Evolutionary conservation across 805 yeast genomes (phyloP).

Genomic region (Candida insectorum): DNA sequence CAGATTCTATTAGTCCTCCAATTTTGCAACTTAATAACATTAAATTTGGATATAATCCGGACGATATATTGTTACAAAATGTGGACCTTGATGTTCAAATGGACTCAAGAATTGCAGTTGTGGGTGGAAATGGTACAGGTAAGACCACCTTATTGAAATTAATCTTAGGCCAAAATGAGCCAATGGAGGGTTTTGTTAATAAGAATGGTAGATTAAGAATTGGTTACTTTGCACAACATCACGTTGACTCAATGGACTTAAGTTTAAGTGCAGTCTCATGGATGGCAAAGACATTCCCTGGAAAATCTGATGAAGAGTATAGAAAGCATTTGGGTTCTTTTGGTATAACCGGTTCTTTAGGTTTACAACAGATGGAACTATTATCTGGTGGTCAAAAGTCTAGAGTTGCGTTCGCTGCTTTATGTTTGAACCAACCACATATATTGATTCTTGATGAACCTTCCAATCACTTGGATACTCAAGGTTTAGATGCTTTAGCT

Average conservation of each 20-base stretch:
- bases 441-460: conserved; percentile 94
- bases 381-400: conserved; percentile 98
- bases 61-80: conserved; percentile 60
- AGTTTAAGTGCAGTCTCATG: conserved; percentile 83
- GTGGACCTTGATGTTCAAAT: conserved; percentile 89
- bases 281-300: conserved; percentile 88
- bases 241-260: conserved; percentile 95
- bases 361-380: conserved; percentile 83
- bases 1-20: conserved; percentile 90
- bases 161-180: conserved; percentile 72
- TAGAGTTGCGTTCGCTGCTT: conserved; percentile 95
- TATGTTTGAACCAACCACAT: conserved; percentile 88
- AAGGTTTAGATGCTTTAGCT: conserved; percentile 93
- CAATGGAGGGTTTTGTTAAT: conserved; percentile 74
- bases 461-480: conserved; percentile 96
- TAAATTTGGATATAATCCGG: conserved; percentile 75
- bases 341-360: conserved; percentile 93
- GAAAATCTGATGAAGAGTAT: conserved; percentile 93
- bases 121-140: conserved; percentile 99
- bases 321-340: conserved; percentile 95
- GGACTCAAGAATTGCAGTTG: conserved; percentile 93
- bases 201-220: conserved; percentile 84
- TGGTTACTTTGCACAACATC: conserved; percentile 98
- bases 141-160: conserved; percentile 90
- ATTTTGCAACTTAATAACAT: conserved; percentile 85